These are phyloP conservation scores for Leccinum griseonigrum DNA, from an alignment of 1,284 basidiomycete species.

Conservation along the genomic window DNA sequence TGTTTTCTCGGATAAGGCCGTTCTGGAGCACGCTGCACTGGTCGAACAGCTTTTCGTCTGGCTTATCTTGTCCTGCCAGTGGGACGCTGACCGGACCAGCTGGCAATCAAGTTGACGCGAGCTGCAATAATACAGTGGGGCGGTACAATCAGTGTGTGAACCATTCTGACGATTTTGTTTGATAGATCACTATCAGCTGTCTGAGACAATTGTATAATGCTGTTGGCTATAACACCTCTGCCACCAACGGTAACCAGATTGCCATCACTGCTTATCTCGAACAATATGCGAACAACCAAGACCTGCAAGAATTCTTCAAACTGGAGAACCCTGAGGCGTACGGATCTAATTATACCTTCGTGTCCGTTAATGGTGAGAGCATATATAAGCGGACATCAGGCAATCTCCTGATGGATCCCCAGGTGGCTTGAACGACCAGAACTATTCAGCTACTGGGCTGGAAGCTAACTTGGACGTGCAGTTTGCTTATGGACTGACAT, in stretches of 20 bases:
- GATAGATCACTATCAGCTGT: constrained; percentile 42
- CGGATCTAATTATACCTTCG: constrained; percentile 35
- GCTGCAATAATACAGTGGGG: constrained; percentile 45
- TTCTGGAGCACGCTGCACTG: constrained; percentile 46
- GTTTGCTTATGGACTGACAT: constrained; percentile 61
- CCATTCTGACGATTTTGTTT: neutral
- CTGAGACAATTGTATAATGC: constrained; percentile 38
- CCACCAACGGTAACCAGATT: constrained; percentile 44
- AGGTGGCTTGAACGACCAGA: constrained; percentile 65
- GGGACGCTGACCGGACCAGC: constrained; percentile 31
- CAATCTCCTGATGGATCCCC: neutral
- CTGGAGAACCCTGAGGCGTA: constrained; percentile 35
- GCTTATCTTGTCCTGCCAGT: constrained; percentile 4
- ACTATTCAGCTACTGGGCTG: constrained; percentile 45
- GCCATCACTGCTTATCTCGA: constrained; percentile 56
- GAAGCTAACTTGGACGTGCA: constrained; percentile 76
- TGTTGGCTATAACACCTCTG: constrained; percentile 38
- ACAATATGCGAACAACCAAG: constrained; percentile 53
- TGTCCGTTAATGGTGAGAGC: constrained; percentile 47
- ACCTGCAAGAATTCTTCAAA: constrained; percentile 53
- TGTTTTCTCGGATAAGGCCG: constrained; percentile 54
- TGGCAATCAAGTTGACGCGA: constrained; percentile 45
- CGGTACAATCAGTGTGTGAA: constrained; percentile 28
- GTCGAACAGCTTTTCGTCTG: constrained; percentile 11
- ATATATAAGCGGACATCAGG: neutral